These are phyloP conservation scores for Boletus fagicola DNA, from an alignment of 768 basidiomycete genomes.

Conservation along the genomic window DNA sequence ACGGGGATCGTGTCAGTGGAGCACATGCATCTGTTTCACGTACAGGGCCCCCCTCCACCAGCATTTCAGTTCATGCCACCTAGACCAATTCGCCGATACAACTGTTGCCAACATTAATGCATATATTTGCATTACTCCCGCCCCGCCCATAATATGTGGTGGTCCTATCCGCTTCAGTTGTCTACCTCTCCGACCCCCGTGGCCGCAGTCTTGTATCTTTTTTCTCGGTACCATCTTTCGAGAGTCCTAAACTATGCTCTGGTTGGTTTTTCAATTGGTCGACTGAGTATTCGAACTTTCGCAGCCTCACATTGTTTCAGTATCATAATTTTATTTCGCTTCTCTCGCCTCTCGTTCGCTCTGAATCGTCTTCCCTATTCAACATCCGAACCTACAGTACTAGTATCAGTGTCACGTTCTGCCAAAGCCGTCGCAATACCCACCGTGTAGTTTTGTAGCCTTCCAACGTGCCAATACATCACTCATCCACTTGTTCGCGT, in stretches of 20 bases:
- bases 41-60: constrained; percentile 7
- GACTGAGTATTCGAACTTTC: constrained; percentile 27
- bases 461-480: constrained; percentile 9
- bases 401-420: constrained; percentile 32
- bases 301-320: constrained; percentile 25
- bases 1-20: constrained; percentile 24
- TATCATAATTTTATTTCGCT: constrained; percentile 32
- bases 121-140: constrained; percentile 21
- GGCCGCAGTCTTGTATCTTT: constrained; percentile 19
- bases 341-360: constrained; percentile 20
- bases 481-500: background rate
- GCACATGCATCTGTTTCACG: constrained; percentile 9
- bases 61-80: constrained; percentile 22
- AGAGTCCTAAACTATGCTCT: constrained; percentile 20
- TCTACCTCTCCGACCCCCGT: background rate
- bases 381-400: constrained; percentile 28
- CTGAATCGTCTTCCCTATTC: constrained; percentile 12
- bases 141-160: constrained; percentile 5
- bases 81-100: constrained; percentile 17
- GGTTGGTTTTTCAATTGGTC: constrained; percentile 22
- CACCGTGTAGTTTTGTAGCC: constrained; percentile 37
- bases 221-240: constrained; percentile 13
- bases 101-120: constrained; percentile 11
- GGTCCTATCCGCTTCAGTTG: background rate
- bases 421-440: constrained; percentile 34